phyloP scores from a whole-genome alignment of 2,329 filamentous ascomycete genomes.

The Beauveria brongniartii region DNA sequence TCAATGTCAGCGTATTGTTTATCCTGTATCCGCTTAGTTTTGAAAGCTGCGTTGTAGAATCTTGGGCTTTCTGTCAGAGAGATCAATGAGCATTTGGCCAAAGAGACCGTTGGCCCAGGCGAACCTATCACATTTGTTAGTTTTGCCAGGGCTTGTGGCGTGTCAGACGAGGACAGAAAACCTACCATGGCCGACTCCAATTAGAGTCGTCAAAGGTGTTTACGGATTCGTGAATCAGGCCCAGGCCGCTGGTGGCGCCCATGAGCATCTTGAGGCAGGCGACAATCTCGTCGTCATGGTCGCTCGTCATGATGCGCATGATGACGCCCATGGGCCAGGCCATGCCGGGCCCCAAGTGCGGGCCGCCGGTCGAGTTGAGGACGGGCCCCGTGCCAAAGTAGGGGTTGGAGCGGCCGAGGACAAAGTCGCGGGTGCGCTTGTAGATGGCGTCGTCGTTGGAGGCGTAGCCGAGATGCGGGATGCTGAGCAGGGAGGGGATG shows the following conservation, averaged over 20 bases:
- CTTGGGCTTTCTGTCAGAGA: conserved; percentile 64
- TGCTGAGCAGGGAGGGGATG: conserved; percentile 52
- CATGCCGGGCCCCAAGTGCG: conserved; percentile 52
- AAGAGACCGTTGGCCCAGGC: conserved; percentile 88
- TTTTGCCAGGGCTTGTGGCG: neutral
- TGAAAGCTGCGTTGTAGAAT: conserved; percentile 47
- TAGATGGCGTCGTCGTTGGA: conserved; percentile 56
- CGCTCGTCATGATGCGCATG: conserved; percentile 68
- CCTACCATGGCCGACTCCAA: conserved; percentile 30
- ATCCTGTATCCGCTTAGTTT: conserved; percentile 8
- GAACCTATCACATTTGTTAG: conserved; percentile 49
- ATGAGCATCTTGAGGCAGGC: conserved; percentile 56
- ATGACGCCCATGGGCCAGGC: conserved; percentile 87
- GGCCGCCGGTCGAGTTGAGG: conserved; percentile 43
- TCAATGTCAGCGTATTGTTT: neutral
- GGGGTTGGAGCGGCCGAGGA: conserved; percentile 62
- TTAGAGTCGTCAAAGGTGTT: conserved; percentile 24
- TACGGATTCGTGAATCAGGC: conserved; percentile 65
- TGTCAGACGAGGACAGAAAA: conserved; percentile 16
- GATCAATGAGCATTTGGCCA: conserved; percentile 70
- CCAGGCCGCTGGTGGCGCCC: conserved; percentile 61
- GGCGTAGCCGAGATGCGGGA: conserved; percentile 50
- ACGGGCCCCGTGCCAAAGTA: conserved; percentile 55
- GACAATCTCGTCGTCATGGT: conserved; percentile 67
- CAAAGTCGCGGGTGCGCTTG: conserved; percentile 68